Base-by-base conservation (phyloP, 306 rosid species). In the Ormosia emarginata region DNA sequence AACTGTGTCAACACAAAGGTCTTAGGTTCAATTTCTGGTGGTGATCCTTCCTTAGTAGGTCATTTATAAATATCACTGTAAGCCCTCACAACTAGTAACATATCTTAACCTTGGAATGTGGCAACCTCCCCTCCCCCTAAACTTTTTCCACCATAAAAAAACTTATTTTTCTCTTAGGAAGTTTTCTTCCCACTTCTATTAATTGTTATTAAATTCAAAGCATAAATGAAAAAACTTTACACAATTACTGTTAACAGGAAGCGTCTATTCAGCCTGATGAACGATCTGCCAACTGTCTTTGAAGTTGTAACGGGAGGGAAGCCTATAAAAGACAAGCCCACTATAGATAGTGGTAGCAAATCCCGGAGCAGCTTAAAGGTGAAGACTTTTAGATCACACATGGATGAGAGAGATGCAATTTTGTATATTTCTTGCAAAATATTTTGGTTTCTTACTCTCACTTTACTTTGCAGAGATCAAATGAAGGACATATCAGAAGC, bases 261-360 rank as follows among this genome's bases (percentile, higher is more conserved):
- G 86, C 89, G 90, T 7, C 82, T 83, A 37, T 87, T 91, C 80
- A 85, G 87, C 83, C 55, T 87, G 88, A 87, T 85, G 52, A 89
- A 91, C 67, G 88, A 91, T 33, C 87, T 87, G 81, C 94, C 94
- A 3, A 91, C 91, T 14, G 69, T 91, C 47, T 85, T 83, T 70
- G 92, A 91, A 91, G 87, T 91, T 4, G 89, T 87, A 15, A 83
- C 92, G 7, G 90, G 87, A 79, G 87, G 90, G 84, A 85, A 85
- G 86, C 61, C 87, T n/a, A 7, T 44, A 8, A 87, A 85, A 79
- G 91, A 87, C 79, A 87, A 89, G 59, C 87, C 92, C 67, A 74
- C 86, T 41, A 40, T 73, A 58, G 92, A 88, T 49, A 83, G 88
- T 49, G 91, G 94, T 68, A 85, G 92, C 75, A 90, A 90, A 81